Percentiles rank a stretch among this genome's conserved stretches.
phyloP scores from a whole-genome alignment of 345 rosid genomes.

The Salix viminalis region DNA sequence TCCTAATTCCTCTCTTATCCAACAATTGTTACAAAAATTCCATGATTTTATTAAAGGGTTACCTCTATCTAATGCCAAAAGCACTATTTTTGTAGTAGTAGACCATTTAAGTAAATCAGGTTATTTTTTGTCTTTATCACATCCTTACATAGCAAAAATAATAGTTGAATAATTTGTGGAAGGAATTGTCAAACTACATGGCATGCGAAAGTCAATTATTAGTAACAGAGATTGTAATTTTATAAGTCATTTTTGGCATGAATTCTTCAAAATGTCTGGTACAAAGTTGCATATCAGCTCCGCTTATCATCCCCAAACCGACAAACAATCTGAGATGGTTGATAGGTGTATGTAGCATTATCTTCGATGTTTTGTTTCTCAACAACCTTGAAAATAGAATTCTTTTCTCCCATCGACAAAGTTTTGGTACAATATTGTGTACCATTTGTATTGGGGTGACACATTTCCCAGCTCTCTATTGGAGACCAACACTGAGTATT shows the following conservation, averaged over 20 bases:
- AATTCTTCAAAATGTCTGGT: neutral
- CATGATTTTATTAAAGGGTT: too few relatives aligned
- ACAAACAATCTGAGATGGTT: neutral
- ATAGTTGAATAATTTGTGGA: too few relatives aligned
- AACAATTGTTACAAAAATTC: too few relatives aligned
- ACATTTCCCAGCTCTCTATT: neutral
- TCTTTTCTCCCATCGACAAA: neutral
- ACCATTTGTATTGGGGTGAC: neutral
- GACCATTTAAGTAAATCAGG: too few relatives aligned
- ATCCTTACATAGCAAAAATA: too few relatives aligned
- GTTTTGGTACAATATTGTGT: neutral
- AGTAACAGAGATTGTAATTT: too few relatives aligned
- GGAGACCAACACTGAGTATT: too few relatives aligned
- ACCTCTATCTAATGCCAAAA: too few relatives aligned
- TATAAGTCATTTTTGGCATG: neutral
- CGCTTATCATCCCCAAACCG: neutral
- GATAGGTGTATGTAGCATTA: neutral
- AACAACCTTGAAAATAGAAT: neutral
- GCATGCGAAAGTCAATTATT: too few relatives aligned
- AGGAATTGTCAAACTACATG: too few relatives aligned
- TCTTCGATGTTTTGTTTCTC: neutral
- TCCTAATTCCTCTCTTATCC: neutral
- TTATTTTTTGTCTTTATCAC: too few relatives aligned
- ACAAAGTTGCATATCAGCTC: neutral
- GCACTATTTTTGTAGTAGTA: too few relatives aligned